A percentile compares a stretch with the other conserved stretches of the same genome.
These are phyloP conservation scores for Plectosphaerella plurivora DNA, from an alignment of 2,329 filamentous ascomycete genomes.

Conservation along the genomic window DNA sequence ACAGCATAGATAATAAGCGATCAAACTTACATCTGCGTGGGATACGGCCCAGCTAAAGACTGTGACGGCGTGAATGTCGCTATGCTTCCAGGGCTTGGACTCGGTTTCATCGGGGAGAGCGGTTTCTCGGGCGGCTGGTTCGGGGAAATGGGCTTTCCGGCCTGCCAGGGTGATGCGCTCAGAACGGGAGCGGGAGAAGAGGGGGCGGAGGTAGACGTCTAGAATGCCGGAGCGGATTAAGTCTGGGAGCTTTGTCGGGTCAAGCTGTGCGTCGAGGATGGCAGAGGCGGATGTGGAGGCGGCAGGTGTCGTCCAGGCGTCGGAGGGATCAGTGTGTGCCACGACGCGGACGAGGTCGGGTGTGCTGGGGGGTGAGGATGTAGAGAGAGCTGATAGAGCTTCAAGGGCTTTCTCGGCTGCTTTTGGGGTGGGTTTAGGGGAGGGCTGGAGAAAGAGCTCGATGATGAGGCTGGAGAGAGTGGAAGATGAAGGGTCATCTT, in stretches of 20 bases:
- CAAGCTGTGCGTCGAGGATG: constrained; percentile 23
- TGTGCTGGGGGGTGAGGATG: constrained; percentile 6
- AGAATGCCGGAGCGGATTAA: constrained; percentile 56
- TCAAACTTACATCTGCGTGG: constrained; percentile 40
- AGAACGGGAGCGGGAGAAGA: constrained; percentile 58
- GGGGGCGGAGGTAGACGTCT: constrained; percentile 57
- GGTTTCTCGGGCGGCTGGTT: constrained; percentile 17
- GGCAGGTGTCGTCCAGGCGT: constrained; percentile 32
- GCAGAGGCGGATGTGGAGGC: constrained; percentile 22
- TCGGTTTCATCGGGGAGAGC: not conserved
- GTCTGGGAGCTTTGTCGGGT: constrained; percentile 12
- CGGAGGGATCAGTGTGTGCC: constrained; percentile 23
- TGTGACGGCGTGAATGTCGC: constrained; percentile 4
- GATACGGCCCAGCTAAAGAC: constrained; percentile 59
- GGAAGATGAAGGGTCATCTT: not conserved
- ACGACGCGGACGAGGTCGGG: constrained; percentile 23
- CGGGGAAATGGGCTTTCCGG: constrained; percentile 44
- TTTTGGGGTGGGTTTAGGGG: not conserved
- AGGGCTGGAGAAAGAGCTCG: not conserved
- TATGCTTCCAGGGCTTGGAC: not conserved
- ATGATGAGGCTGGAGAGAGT: not conserved
- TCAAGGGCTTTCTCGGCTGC: constrained; percentile 13
- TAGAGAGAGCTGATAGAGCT: constrained; percentile 19
- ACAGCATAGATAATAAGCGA: not conserved
- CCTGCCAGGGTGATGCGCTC: constrained; percentile 51